phyloP scores from a whole-genome alignment of 83 land plant species.

The Picea abies region DNA sequence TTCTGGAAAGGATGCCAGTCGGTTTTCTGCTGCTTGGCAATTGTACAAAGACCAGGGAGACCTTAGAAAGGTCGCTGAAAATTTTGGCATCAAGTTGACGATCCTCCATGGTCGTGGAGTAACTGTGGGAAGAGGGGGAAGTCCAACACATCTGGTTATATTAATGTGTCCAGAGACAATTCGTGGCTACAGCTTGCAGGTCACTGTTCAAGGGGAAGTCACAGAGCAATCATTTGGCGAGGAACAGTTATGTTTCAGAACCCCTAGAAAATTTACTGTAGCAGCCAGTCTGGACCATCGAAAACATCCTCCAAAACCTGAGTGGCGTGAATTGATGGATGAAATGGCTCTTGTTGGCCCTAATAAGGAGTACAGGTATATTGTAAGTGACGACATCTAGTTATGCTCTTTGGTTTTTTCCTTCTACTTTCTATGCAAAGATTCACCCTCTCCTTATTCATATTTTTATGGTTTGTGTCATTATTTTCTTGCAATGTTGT shows the following conservation, averaged over 20 bases:
- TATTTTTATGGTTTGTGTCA: too few relatives aligned
- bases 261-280: slow-evolving; percentile 28
- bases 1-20: slow-evolving; percentile 43
- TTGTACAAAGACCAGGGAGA: slow-evolving; percentile 39
- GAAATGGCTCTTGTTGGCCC: slow-evolving; percentile 61
- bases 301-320: slow-evolving; percentile 25
- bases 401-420: slow-evolving; percentile 60
- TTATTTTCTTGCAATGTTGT: too few relatives aligned
- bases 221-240: slow-evolving; percentile 42
- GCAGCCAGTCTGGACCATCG: slow-evolving; percentile 45
- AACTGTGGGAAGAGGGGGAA: slow-evolving; percentile 39
- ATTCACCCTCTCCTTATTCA: too few relatives aligned
- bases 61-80: slow-evolving; percentile 31
- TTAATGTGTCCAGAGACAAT: slow-evolving; percentile 37
- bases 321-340: slow-evolving; percentile 78
- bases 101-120: slow-evolving; percentile 44
- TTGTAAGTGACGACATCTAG: slow-evolving; percentile 69
- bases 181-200: slow-evolving; percentile 31
- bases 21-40: slow-evolving; percentile 43
- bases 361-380: slow-evolving; percentile 71
- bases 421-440: slow-evolving; percentile 61
- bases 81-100: slow-evolving; percentile 27
- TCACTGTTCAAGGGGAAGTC: slow-evolving; percentile 38
- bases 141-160: slow-evolving; percentile 40
- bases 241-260: slow-evolving; percentile 35